phyloP scores from a whole-genome alignment of 495 filamentous ascomycete species.

The Eremomyces bilateralis region DNA sequence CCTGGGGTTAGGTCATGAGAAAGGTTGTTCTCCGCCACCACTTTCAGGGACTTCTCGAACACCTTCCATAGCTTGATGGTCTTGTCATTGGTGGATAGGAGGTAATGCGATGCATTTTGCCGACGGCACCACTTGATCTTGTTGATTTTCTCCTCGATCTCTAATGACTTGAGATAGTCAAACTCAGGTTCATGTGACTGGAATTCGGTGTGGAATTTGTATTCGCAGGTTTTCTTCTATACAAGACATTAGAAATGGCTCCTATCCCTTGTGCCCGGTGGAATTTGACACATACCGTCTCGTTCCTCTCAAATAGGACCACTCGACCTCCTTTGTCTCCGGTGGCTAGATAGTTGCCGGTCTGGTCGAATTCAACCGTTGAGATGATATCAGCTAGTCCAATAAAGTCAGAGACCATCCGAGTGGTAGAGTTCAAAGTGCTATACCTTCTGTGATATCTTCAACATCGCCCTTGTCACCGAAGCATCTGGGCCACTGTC shows the following conservation, averaged over 20 bases:
- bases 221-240: conserved; percentile 99
- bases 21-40: conserved; percentile 96
- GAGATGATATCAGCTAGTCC: conserved; percentile 88
- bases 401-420: conserved; percentile 4
- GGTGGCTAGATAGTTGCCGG: conserved; percentile 91
- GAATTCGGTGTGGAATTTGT: conserved; percentile 99
- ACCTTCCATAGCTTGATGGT: conserved; percentile 99
- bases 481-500: conserved; percentile 51
- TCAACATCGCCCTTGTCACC: conserved; percentile 99
- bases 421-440: conserved; percentile 10
- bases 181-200: conserved; percentile 99
- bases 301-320: conserved; percentile 92
- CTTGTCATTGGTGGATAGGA: conserved; percentile 97
- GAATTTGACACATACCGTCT: conserved; percentile 63
- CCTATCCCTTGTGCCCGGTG: no score
- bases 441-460: conserved; percentile 97
- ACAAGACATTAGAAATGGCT: no score
- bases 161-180: conserved; percentile 95
- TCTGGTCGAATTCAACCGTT: conserved; percentile 97
- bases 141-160: conserved; percentile 99
- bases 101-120: conserved; percentile 95
- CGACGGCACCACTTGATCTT: conserved; percentile 99
- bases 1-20: conserved; percentile 81
- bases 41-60: conserved; percentile 96
- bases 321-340: conserved; percentile 96